Base-by-base conservation (phyloP, 495 filamentous ascomycete genomes). In the Penicillium arizonense region DNA sequence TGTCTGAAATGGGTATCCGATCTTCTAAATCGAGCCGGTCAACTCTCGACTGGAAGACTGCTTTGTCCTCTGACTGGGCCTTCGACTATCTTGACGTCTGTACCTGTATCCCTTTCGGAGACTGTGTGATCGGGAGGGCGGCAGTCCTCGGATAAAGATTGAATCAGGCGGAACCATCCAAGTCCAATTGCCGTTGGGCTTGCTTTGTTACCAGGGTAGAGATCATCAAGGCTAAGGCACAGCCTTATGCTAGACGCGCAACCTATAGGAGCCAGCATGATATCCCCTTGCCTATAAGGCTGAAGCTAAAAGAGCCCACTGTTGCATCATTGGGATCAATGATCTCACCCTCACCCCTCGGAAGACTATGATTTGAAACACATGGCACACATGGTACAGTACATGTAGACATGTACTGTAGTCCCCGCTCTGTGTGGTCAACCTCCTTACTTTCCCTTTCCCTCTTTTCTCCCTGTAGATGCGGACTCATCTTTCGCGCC, bases 251-350 rank as follows among this genome's bases (percentile, higher is more conserved):
- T 32, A 30, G 35, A 20, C 14, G 35, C 35, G 6, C 30, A 5
- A 48, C 20, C 20, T 13, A 10, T 16, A 18, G 34, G 12, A 18
- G 35, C 24, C 4, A 35, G 18, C 33, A 50, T 47, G 53, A 47
- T 44, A 43, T 23, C 40, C 2, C 34, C 42, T 48, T 47, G 44
- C 30, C 33, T 50, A 38, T 62, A 65, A 54, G 62, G 62, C 62
- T 65, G 62, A 65, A 47, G 37, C 56, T 57, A 59, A 45, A 14
- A 35, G 24, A 21, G 26, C 7, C 43, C 41, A 54, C 44, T 20
- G n/a, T 36, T 53, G 59, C 62, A 55, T 59, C 48, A 55, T 49
- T 38, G 16, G 33, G 12, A 38, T 14, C 36, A 3, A 38, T 42
- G 39, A 42, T 42, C 18, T 42, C 21, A 42, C 39, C 16, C 2